Conservation (phyloP, 495 filamentous ascomycete species). For the Daldinia grandis region DNA sequence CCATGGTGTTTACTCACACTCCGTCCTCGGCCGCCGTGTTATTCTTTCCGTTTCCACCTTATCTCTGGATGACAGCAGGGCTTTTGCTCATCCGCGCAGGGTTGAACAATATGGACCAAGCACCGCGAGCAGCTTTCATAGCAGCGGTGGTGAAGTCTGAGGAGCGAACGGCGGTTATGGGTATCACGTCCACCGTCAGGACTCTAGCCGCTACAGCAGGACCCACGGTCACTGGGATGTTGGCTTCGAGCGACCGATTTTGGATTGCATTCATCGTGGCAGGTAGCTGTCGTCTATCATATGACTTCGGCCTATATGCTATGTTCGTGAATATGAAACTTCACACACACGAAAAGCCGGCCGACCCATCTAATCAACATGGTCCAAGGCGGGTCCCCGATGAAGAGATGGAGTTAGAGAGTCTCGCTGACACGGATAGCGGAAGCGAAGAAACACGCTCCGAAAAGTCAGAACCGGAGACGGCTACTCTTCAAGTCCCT, state of each 20-base stretch:
- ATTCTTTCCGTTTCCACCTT: slow-evolving; percentile 69
- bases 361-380: slow-evolving; percentile 16
- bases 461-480: slow-evolving; percentile 6
- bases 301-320: slow-evolving; percentile 77
- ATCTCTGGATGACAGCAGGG: slow-evolving; percentile 63
- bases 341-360: slow-evolving; percentile 49
- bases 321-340: slow-evolving; percentile 67
- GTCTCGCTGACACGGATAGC: slow-evolving; percentile 32
- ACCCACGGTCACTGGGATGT: slow-evolving; percentile 72
- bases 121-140: slow-evolving; percentile 81
- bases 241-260: slow-evolving; percentile 69
- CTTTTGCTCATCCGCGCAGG: slow-evolving; percentile 76
- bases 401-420: slow-evolving; percentile 39
- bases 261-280: slow-evolving; percentile 78
- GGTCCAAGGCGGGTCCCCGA: slow-evolving; percentile 26
- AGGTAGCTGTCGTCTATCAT: slow-evolving; percentile 72
- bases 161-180: slow-evolving; percentile 83
- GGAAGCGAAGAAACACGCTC: slow-evolving; percentile 26
- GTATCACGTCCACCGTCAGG: slow-evolving; percentile 72
- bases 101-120: slow-evolving; percentile 81
- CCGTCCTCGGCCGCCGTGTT: slow-evolving; percentile 77
- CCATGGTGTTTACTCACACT: slow-evolving; percentile 88
- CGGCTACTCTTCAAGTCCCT: slow-evolving; percentile 17
- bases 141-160: slow-evolving; percentile 73
- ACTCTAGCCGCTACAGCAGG: slow-evolving; percentile 69